Evolutionary conservation across 2,329 filamentous ascomycete genomes (phyloP), one percentile per base, ranked within the genome.

Genomic region (Pleurostoma richardsiae): DNA sequence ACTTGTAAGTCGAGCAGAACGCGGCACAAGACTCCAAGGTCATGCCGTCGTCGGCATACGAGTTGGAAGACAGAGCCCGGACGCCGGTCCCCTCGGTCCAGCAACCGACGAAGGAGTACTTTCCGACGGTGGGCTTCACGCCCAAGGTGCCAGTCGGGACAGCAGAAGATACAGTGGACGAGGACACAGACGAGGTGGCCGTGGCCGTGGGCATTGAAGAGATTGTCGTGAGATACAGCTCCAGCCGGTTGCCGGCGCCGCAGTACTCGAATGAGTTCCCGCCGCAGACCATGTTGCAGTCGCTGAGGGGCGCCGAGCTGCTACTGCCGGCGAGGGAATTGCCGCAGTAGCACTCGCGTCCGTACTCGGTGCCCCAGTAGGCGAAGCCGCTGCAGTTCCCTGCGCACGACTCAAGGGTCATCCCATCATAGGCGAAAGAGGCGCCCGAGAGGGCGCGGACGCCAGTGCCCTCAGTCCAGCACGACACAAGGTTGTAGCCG

Each of bases 301-400:
- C 64, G 29, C 52, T 50, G n/a, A 59, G 44, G n/a, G 59, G 52
- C 10, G 62, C 61, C 33, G 62, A 51, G 29, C 52, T 47, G 57
- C 65, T 67, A 44, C 54, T 60, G 26, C 57, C 38, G 31, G 59
- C 49, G 7, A 76, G 57, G 4, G 56, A 59, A 53, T 77, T 71
- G 31, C 72, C 74, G 56, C 74, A 79, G 53, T 73, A 77, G 57
- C 74, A 77, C 57, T 79, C 74, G 29, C 71, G 64, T 7, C 73
- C 72, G 50, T 73, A 79, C 53, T 79, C 74, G 5, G 74, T 71
- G 3, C 70, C 76, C 62, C 69, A 78, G 52, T 72, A 76, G 41
- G 64, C 60, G 55, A 68, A 77, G 1, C 62, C 64, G 3, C 64
- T 67, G 62, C 74, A 78, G 58, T 69, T 73, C 3, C 52, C 50